A percentile compares a stretch with the other conserved stretches of the same genome.
Evolutionary conservation across 345 rosid species (phyloP).

Genomic region (Clausena lansium): DNA sequence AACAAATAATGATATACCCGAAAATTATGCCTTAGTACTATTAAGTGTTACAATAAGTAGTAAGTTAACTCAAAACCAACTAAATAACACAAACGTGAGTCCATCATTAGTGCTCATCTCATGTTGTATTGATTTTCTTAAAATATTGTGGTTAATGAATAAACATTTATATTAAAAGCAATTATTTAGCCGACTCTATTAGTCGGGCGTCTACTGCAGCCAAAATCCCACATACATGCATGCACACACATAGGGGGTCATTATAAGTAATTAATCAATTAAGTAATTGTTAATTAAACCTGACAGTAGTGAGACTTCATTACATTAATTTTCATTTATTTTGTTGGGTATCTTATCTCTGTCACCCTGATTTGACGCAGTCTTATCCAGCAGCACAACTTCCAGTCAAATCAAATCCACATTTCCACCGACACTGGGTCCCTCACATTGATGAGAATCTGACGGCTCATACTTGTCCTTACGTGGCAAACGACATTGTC

Average conservation of each 20-base stretch:
- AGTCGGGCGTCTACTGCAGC: no score
- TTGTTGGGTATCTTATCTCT: not conserved
- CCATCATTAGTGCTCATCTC: no score
- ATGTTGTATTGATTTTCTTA: no score
- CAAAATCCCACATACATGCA: not conserved
- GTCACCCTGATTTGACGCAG: constrained; percentile 1
- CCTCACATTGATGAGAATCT: not conserved
- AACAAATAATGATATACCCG: no score
- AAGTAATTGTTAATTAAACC: not conserved
- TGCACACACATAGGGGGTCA: not conserved
- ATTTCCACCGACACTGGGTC: constrained; percentile 3
- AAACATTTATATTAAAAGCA: not conserved
- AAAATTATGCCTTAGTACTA: no score
- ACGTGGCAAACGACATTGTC: not conserved
- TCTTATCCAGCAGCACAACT: not conserved
- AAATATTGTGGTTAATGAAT: no score
- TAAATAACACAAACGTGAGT: no score
- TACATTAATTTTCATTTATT: not conserved
- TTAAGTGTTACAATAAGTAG: no score
- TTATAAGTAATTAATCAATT: not conserved
- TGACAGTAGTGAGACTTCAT: no score
- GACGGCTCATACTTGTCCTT: not conserved
- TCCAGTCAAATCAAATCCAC: not conserved
- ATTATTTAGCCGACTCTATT: no score
- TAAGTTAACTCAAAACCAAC: no score